Evolutionary conservation across 805 yeast genomes (phyloP).

Genomic region (Starmerella lactis-condensi): DNA sequence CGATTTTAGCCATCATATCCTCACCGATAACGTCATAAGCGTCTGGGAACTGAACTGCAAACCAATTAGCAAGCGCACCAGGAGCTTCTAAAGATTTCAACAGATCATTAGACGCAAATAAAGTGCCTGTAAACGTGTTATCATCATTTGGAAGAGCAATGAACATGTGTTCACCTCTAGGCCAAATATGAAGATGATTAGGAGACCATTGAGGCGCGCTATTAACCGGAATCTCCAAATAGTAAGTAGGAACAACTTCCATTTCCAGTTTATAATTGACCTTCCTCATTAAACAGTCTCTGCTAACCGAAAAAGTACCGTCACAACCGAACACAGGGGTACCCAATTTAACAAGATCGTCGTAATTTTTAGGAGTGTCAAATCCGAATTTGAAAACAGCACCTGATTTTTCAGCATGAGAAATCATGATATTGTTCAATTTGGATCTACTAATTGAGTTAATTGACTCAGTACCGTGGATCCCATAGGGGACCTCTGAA

Average conservation of each 20-base stretch:
- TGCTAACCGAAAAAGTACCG: constrained; percentile 61
- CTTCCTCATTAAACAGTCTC: constrained; percentile 47
- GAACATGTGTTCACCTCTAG: constrained; percentile 67
- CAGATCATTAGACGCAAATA: constrained; percentile 62
- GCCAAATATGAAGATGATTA: constrained; percentile 84
- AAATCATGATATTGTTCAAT: constrained; percentile 45
- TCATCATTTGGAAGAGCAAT: constrained; percentile 75
- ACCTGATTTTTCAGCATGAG: constrained; percentile 37
- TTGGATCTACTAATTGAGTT: constrained; percentile 66
- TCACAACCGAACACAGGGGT: constrained; percentile 59
- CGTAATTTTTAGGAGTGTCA: constrained; percentile 18
- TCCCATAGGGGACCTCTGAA: constrained; percentile 57
- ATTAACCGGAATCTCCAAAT: constrained; percentile 64
- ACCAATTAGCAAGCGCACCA: constrained; percentile 34
- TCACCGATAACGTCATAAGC: constrained; percentile 52
- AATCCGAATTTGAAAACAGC: constrained; percentile 16
- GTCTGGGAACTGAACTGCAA: constrained; percentile 48
- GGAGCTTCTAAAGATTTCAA: constrained; percentile 24
- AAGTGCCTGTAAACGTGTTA: constrained; percentile 76
- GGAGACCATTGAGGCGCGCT: constrained; percentile 17
- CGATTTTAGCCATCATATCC: constrained; percentile 30
- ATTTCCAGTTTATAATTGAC: constrained; percentile 54
- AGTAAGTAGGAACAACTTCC: constrained; percentile 67
- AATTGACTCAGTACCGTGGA: constrained; percentile 54
- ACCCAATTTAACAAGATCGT: constrained; percentile 4